Conservation (phyloP, 805 yeast species). For the Cyberlindnera subsufficiens region DNA sequence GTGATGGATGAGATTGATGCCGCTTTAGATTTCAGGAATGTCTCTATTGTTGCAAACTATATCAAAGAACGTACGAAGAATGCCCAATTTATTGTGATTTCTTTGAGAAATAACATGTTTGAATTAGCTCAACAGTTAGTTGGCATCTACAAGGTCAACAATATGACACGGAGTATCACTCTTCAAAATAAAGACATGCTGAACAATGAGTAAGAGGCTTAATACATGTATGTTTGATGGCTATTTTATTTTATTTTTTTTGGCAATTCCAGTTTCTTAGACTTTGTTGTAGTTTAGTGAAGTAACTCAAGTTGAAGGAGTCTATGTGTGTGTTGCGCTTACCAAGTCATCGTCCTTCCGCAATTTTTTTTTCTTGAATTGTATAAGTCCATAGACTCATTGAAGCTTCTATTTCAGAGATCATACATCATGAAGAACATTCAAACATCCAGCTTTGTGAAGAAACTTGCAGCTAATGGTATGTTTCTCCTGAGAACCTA, state of each 20-base stretch:
- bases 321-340: background rate
- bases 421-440: slow-evolving; percentile 16
- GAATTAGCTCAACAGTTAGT: slow-evolving; percentile 92
- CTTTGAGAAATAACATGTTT: slow-evolving; percentile 95
- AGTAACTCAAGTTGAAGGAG: background rate
- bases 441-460: slow-evolving; percentile 53
- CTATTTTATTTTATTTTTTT: background rate
- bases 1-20: slow-evolving; percentile 99
- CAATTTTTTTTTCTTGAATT: background rate
- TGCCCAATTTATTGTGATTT: slow-evolving; percentile 94
- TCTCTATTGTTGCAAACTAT: slow-evolving; percentile 94
- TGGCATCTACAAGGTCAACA: slow-evolving; percentile 90
- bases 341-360: background rate
- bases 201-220: background rate
- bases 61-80: slow-evolving; percentile 92
- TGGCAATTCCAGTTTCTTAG: background rate
- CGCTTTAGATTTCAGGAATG: slow-evolving; percentile 94
- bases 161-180: slow-evolving; percentile 84
- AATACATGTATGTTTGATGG: background rate
- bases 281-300: background rate
- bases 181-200: slow-evolving; percentile 55
- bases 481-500: slow-evolving; percentile 11
- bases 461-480: slow-evolving; percentile 77
- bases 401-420: background rate
- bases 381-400: background rate